Percentiles rank a stretch among this genome's conserved stretches.
Conservation (phyloP, 306 rosid species). For the Castanea crenata region DNA sequence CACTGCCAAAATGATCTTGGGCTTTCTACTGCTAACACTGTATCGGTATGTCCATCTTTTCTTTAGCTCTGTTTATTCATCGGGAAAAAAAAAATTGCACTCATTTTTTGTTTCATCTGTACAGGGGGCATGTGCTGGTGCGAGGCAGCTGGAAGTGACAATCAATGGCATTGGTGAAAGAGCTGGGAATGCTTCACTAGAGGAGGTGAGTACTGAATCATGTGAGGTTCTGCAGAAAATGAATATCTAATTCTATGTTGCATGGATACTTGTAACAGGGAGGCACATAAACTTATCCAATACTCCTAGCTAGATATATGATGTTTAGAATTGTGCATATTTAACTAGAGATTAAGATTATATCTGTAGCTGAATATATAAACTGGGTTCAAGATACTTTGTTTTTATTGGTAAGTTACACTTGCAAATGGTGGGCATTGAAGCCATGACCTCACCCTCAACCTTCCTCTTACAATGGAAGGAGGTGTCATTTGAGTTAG, state of each 20-base stretch:
- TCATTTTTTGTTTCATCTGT: conserved; percentile 24
- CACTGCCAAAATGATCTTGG: conserved; percentile 99
- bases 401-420: too few relatives aligned
- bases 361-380: not conserved
- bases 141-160: conserved; percentile 96
- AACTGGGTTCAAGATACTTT: not conserved
- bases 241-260: not conserved
- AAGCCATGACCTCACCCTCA: too few relatives aligned
- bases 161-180: conserved; percentile 99
- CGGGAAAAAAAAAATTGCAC: not conserved
- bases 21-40: conserved; percentile 86
- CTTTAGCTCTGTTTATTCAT: not conserved
- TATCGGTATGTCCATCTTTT: conserved; percentile 49
- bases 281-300: not conserved
- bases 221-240: not conserved
- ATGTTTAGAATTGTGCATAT: not conserved
- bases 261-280: not conserved
- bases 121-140: conserved; percentile 96
- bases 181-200: conserved; percentile 98
- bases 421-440: too few relatives aligned
- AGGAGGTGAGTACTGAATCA: conserved; percentile 60
- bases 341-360: not conserved
- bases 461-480: too few relatives aligned
- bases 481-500: too few relatives aligned
- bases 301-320: not conserved